Evolutionary conservation across 495 filamentous ascomycete genomes (phyloP), one percentile per base, ranked within the genome.

Genomic region (Aspergillus heteromorphus): DNA sequence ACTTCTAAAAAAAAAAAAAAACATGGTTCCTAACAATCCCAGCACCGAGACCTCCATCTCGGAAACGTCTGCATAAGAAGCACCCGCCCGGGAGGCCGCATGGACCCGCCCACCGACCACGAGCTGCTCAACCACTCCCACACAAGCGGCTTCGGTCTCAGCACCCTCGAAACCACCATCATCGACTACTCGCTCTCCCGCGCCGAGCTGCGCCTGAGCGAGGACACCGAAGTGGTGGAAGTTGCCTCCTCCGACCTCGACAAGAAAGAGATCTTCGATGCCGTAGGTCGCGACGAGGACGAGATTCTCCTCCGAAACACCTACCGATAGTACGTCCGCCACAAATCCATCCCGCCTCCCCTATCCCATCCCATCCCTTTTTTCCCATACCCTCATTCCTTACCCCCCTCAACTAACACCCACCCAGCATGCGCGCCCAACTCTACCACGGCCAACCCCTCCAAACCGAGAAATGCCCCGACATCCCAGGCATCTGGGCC

Each of bases 141-240:
- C n/a, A 65, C 64, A 21, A 75, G 71, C 45, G 80, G 80, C 23
- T 84, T 91, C 54, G 86, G 85, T 0, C 77, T 79, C 53, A 89
- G 88, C 6, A 78, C 78, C 5, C 70, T 95, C 0, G 83, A 90
- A 45, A 83, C 89, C 7, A 95, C 91, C 0, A 80, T 96, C 23
- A 88, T 96, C 55, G 91, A 96, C 67, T 96, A 95, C 65, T 92
- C 90, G 1, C 81, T 95, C 34, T 95, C 89, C 0, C 83, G 91
- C 16, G 87, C 75, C 4, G 69, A 73, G 8, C 57, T 75, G 13
- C 59, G 57, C 0, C 23, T 70, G 1, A 58, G 56, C 14, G 70
- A 69, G 19, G 38, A 62, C 0, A 55, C 62, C 11, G 61, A 65
- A 18, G 17, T 59, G 6, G 41, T 65, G 3, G 71, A 76, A 21